Evolutionary conservation across 2,329 filamentous ascomycete genomes (phyloP).

Genomic region (Penicillium sp.): DNA sequence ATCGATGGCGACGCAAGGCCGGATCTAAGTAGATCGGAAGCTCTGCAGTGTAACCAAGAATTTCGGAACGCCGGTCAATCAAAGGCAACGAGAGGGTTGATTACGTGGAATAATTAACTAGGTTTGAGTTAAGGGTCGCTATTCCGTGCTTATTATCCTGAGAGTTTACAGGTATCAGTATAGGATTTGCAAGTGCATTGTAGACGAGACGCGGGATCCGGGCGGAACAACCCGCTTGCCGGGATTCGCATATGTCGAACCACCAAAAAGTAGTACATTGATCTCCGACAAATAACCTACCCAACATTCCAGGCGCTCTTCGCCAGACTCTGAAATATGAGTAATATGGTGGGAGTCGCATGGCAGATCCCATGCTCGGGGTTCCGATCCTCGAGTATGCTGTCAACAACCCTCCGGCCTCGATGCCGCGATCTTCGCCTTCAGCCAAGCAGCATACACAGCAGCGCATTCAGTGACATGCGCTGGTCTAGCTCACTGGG

Average conservation of each 20-base stretch:
- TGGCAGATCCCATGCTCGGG: slow-evolving; percentile 44
- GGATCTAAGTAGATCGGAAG: background rate
- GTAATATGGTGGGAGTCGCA: slow-evolving; percentile 42
- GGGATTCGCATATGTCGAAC: background rate
- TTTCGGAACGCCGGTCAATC: background rate
- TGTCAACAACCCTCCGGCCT: slow-evolving; percentile 23
- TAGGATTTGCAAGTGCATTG: background rate
- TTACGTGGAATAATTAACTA: too few relatives aligned
- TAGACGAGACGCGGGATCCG: background rate
- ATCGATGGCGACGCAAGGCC: background rate
- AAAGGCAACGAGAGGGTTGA: too few relatives aligned
- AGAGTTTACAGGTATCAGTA: too few relatives aligned
- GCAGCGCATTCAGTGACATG: slow-evolving; percentile 6
- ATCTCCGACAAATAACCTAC: background rate
- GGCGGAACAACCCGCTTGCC: background rate
- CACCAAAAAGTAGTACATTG: background rate
- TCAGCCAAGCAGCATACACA: slow-evolving; percentile 20
- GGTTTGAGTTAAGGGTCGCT: too few relatives aligned
- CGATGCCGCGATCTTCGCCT: slow-evolving; percentile 23
- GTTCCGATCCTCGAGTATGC: slow-evolving; percentile 29
- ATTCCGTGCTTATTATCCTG: too few relatives aligned
- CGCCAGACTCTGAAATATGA: slow-evolving; percentile 38
- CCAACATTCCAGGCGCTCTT: background rate
- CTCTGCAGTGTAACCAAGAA: background rate
- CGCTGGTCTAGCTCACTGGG: slow-evolving; percentile 13